Evolutionary conservation across 441 rosid genomes (phyloP).

Genomic region (Isatis lusitanica): DNA sequence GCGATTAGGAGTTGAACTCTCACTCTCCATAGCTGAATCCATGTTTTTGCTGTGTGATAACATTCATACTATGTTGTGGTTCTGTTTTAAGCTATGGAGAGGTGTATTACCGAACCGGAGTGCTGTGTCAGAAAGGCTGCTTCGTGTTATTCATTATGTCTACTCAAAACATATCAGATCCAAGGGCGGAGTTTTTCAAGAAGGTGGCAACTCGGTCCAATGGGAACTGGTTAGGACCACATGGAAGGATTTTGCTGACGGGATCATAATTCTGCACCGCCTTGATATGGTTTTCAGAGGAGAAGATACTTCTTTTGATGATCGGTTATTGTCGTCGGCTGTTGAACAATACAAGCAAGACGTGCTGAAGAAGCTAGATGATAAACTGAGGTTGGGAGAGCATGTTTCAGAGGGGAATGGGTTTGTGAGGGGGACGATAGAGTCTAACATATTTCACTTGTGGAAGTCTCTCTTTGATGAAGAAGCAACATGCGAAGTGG

Average conservation of each 20-base stretch:
- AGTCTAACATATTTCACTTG: not conserved
- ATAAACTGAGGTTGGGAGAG: not conserved
- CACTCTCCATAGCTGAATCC: conserved; percentile 3
- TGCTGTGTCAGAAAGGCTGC: not conserved
- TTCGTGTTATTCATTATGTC: not conserved
- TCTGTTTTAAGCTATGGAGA: not conserved
- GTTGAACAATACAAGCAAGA: no score
- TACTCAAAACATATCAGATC: not conserved
- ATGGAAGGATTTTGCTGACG: no score
- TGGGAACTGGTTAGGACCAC: not conserved
- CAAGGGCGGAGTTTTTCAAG: not conserved
- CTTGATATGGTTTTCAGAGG: no score
- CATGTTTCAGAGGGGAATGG: not conserved
- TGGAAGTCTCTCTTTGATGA: not conserved
- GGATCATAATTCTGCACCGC: no score
- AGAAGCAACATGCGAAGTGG: not conserved
- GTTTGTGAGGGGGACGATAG: not conserved
- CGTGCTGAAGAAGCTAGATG: not conserved
- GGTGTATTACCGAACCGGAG: no score
- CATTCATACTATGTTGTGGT: not conserved
- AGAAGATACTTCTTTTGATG: no score
- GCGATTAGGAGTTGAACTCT: not conserved
- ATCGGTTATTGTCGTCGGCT: no score
- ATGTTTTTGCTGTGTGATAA: conserved; percentile 19
- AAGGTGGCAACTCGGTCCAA: not conserved